Percentiles rank a stretch among this genome's conserved stretches.
phyloP scores from a whole-genome alignment of 2,329 filamentous ascomycete genomes.

The Phialophora expanda region DNA sequence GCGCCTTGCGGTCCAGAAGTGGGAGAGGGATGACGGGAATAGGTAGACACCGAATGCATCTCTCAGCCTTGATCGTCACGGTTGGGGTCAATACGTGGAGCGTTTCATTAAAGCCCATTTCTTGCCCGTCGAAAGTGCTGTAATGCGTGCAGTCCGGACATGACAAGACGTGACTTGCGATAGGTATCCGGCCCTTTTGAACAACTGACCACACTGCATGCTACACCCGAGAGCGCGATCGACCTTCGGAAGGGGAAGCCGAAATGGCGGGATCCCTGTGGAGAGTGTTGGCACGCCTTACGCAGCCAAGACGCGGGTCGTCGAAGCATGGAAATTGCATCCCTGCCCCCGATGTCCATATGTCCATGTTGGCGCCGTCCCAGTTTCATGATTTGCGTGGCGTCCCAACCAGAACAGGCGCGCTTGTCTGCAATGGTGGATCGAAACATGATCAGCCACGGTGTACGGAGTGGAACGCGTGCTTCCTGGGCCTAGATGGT shows the following conservation, averaged over 20 bases:
- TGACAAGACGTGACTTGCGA: not conserved
- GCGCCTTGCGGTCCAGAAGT: constrained; percentile 23
- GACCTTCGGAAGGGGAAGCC: not conserved
- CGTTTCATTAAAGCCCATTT: not conserved
- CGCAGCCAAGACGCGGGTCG: not conserved
- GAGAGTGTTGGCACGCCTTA: constrained; percentile 4
- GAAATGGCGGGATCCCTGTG: not conserved
- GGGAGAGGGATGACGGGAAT: not conserved
- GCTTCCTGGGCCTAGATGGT: not conserved
- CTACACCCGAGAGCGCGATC: not conserved
- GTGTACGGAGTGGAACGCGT: not conserved
- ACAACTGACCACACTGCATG: not conserved
- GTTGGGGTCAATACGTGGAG: not conserved
- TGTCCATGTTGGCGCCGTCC: not conserved
- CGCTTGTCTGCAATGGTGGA: not conserved
- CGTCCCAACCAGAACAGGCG: not conserved
- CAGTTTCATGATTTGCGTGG: not conserved
- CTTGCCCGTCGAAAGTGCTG: not conserved
- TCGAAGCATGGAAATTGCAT: not conserved
- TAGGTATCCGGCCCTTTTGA: not conserved
- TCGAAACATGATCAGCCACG: not conserved
- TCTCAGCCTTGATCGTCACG: not conserved
- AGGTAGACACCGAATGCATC: not conserved
- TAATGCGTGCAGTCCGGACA: not conserved
- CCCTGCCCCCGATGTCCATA: not conserved